Conservation (phyloP, 768 basidiomycete genomes). For the Cystofilobasidium bisporidii region DNA sequence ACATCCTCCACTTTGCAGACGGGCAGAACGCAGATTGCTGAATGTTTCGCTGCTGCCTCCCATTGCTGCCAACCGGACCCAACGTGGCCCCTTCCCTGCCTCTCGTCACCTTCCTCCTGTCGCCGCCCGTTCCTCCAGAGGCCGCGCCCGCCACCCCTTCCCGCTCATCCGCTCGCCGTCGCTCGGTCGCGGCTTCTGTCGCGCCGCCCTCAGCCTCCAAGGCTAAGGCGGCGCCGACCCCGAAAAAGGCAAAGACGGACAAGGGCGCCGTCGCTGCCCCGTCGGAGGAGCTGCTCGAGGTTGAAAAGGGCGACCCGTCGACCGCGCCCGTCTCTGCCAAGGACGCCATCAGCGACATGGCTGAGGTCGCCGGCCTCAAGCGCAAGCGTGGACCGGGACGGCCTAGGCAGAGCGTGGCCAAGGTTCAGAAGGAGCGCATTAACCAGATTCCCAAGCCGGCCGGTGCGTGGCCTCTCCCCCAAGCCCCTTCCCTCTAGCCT, state of each 20-base stretch:
- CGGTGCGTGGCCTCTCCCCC: neutral
- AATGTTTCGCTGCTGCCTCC: neutral
- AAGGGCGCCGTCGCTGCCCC: neutral
- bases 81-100: neutral
- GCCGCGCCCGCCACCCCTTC: neutral
- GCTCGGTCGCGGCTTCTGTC: neutral
- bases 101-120: neutral
- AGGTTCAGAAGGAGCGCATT: neutral
- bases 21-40: too few relatives aligned
- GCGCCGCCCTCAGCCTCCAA: neutral
- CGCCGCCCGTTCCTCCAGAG: too few relatives aligned
- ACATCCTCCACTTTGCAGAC: too few relatives aligned
- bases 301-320: neutral
- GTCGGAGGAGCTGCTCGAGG: neutral
- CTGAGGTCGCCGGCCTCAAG: neutral
- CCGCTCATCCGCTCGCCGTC: neutral
- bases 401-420: neutral
- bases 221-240: neutral
- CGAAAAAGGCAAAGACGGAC: conserved; percentile 1
- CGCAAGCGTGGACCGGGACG: neutral
- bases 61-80: neutral
- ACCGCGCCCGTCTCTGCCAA: neutral
- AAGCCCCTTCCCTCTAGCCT: neutral
- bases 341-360: neutral
- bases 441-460: neutral